phyloP scores from a whole-genome alignment of 1,284 basidiomycete genomes.

The Moesziomyces sp. region DNA sequence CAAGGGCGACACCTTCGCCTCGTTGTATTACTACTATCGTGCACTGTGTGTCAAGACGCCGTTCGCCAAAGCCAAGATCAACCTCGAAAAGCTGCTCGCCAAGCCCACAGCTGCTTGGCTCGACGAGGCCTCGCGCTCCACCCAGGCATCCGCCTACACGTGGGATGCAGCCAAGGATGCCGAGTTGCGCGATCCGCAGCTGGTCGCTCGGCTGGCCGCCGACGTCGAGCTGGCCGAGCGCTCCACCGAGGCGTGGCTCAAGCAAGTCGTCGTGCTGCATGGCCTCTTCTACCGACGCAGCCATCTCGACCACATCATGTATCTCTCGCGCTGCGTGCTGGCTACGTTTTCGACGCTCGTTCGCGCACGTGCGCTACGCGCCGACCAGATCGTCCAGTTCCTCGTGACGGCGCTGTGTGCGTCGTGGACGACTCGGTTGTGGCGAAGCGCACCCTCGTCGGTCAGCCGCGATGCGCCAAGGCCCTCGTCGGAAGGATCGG shows the following conservation, averaged over 20 bases:
- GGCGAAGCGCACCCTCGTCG: slow-evolving; percentile 34
- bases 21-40: slow-evolving; percentile 87
- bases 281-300: slow-evolving; percentile 53
- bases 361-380: slow-evolving; percentile 41
- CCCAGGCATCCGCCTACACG: slow-evolving; percentile 6
- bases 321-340: slow-evolving; percentile 49
- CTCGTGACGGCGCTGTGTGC: slow-evolving; percentile 58
- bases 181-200: slow-evolving; percentile 24
- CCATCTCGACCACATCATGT: slow-evolving; percentile 44
- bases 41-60: slow-evolving; percentile 86
- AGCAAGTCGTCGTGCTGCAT: slow-evolving; percentile 56
- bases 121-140: slow-evolving; percentile 16
- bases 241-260: slow-evolving; percentile 31
- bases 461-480: slow-evolving; percentile 25
- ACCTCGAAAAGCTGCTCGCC: slow-evolving; percentile 74
- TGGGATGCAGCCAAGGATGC: slow-evolving; percentile 34
- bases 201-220: slow-evolving; percentile 21
- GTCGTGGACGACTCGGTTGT: slow-evolving; percentile 56
- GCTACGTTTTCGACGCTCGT: slow-evolving; percentile 45
- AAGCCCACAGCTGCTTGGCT: slow-evolving; percentile 50
- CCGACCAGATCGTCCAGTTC: slow-evolving; percentile 59
- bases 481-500: slow-evolving; percentile 25
- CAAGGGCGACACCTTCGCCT: slow-evolving; percentile 81
- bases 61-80: slow-evolving; percentile 87
- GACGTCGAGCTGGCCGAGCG: slow-evolving; percentile 23